A percentile compares a stretch with the other conserved stretches of the same genome.
Evolutionary conservation across 768 basidiomycete species (phyloP).

Genomic region (Tulasnella sp.): DNA sequence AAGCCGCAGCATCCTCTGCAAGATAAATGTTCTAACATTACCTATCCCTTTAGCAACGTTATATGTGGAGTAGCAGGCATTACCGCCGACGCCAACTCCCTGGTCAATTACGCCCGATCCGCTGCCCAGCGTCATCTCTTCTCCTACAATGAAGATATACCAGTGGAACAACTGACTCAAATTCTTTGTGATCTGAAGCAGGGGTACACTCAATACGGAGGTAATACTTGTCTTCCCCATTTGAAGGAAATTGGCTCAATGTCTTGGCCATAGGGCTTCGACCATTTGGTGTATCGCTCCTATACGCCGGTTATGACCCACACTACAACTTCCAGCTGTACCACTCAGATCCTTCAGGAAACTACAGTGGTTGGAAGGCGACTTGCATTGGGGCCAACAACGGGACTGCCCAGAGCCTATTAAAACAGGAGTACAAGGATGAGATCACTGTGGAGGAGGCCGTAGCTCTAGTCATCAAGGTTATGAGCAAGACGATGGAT

Average conservation of each 20-base stretch:
- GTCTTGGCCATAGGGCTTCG: slow-evolving; percentile 68
- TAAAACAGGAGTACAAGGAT: slow-evolving; percentile 99
- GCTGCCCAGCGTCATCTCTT: slow-evolving; percentile 87
- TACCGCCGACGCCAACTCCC: slow-evolving; percentile 95
- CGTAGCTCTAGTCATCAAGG: slow-evolving; percentile 82
- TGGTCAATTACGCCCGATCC: slow-evolving; percentile 89
- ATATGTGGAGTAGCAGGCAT: slow-evolving; percentile 93
- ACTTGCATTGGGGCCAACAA: slow-evolving; percentile 99
- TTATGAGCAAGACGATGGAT: slow-evolving; percentile 99
- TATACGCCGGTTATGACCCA: slow-evolving; percentile 96
- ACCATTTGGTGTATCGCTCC: slow-evolving; percentile 94
- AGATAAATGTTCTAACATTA: neutral
- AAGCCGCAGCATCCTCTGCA: slow-evolving; percentile 30
- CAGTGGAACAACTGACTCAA: slow-evolving; percentile 92
- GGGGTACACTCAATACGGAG: slow-evolving; percentile 96
- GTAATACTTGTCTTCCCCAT: slow-evolving; percentile 43
- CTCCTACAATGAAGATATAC: slow-evolving; percentile 94
- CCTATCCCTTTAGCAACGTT: slow-evolving; percentile 64
- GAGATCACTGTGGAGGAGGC: slow-evolving; percentile 88
- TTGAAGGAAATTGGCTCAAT: neutral
- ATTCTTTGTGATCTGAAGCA: slow-evolving; percentile 96
- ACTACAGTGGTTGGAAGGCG: slow-evolving; percentile 97
- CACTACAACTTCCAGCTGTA: slow-evolving; percentile 97
- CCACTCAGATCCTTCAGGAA: slow-evolving; percentile 96
- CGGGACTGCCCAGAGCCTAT: slow-evolving; percentile 86